Evolutionary conservation across 352 stramenopile genomes (phyloP).

Genomic region (Phytopythium chamaehyphon): DNA sequence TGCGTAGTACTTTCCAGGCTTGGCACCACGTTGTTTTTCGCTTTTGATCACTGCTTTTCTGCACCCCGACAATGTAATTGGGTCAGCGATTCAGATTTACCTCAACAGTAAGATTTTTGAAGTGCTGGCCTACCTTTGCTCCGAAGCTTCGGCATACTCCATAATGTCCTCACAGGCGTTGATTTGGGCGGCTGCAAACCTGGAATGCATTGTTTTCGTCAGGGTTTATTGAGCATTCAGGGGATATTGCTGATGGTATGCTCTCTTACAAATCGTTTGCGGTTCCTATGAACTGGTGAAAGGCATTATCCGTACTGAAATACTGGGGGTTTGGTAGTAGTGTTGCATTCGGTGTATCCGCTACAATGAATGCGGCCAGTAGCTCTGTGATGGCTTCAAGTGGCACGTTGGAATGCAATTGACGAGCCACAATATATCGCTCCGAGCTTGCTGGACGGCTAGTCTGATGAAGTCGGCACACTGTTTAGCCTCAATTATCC

Average conservation of each 20-base stretch:
- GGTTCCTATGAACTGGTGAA: slow-evolving; percentile 37
- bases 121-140: slow-evolving; percentile 29
- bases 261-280: slow-evolving; percentile 21
- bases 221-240: neutral
- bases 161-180: slow-evolving; percentile 38
- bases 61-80: neutral
- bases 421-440: slow-evolving; percentile 53
- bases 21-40: slow-evolving; percentile 3
- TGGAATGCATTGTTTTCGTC: neutral
- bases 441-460: slow-evolving; percentile 79
- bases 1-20: slow-evolving; percentile 30
- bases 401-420: slow-evolving; percentile 14
- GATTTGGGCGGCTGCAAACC: slow-evolving; percentile 27
- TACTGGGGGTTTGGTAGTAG: slow-evolving; percentile 18
- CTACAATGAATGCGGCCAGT: slow-evolving; percentile 13
- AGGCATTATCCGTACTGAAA: slow-evolving; percentile 22
- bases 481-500: neutral
- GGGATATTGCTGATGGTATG: too few species aligned
- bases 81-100: too few species aligned
- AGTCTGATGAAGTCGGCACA: slow-evolving; percentile 30
- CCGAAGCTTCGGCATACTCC: slow-evolving; percentile 17
- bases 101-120: too few species aligned
- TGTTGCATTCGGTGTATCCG: neutral
- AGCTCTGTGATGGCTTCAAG: slow-evolving; percentile 15
- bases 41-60: neutral